Base-by-base conservation (phyloP, 495 filamentous ascomycete genomes). In the Zalerion maritima region DNA sequence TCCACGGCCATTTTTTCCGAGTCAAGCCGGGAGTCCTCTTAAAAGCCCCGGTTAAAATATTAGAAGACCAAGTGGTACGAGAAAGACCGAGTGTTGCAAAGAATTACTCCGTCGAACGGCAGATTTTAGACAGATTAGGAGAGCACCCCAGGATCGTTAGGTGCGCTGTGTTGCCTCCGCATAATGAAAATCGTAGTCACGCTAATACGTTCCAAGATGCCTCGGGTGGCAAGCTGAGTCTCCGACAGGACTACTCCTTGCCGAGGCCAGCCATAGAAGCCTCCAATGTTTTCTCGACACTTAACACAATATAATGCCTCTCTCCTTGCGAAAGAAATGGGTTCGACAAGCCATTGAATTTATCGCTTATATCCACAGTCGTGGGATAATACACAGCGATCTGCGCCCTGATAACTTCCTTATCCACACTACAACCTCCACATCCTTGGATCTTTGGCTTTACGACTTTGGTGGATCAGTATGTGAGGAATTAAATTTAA, bases 401-500 rank as follows among this genome's bases (percentile, higher is more conserved):
- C 6, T 42, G 13, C 24, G 40, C 5, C 30, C 34, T 7, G 21
- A 29, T 2, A 42, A 42, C 22, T 21, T 25, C 7, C 27, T 42
- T 13, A 31, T 42, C 2, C 21, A 42, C 21, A 16, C 21, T 8
- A 36, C 33, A 7, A 19, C n/a, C n/a, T n/a, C n/a, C n/a, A n/a
- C n/a, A n/a, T n/a, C n/a, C n/a, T n/a, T 5, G 21, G 5, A 22
- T 14, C 26, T 42, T 9, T 12, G 2, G 11, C 37, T 42, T 9
- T 33, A 23, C 19, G 40, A 42, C 24, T 42, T 42, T 36, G 36
- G 40, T 14, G 40, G 40, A 5, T 35, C 40, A 4, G 40, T 17
- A 23, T 42, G 40, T 22, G 22, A 16, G 9, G 31, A 24, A 19
- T 18, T 40, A 22, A 31, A 26, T 23, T 24, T 38, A 17, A 20